Conservation (phyloP, 2,329 filamentous ascomycete species). For the Calonectria pauciramosa region DNA sequence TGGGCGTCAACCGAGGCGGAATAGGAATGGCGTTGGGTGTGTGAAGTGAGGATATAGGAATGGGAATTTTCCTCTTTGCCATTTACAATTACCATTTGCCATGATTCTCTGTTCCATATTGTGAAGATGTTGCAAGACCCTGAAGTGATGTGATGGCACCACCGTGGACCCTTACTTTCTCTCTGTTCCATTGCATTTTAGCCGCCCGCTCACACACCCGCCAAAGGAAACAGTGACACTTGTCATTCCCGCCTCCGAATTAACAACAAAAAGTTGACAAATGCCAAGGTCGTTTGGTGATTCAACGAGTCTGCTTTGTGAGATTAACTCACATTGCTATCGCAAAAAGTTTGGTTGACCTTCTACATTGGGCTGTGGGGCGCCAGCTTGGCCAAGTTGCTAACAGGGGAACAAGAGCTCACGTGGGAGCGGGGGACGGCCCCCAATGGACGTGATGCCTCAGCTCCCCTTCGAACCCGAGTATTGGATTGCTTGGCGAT, state of each 20-base stretch:
- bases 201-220: not conserved
- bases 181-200: not conserved
- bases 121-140: not conserved
- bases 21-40: slow-evolving; percentile 1
- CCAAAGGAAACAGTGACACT: not conserved
- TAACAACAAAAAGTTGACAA: not conserved
- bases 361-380: slow-evolving; percentile 2
- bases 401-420: not conserved
- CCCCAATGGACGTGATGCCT: slow-evolving; percentile 2
- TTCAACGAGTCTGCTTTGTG: not conserved
- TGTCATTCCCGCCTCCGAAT: not conserved
- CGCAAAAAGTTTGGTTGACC: not conserved
- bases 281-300: slow-evolving; percentile 2
- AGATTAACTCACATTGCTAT: not conserved
- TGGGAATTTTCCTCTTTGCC: not conserved
- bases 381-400: not conserved
- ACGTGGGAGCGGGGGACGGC: not conserved
- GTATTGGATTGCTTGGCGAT: not conserved
- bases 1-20: not conserved
- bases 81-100: not conserved
- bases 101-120: not conserved
- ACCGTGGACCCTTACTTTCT: not conserved
- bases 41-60: not conserved
- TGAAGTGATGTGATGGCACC: not conserved
- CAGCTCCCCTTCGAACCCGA: not conserved